Evolutionary conservation across 1,284 basidiomycete species (phyloP), one percentile per base, ranked within the genome.

Genomic region (Microbotryum scabiosae): DNA sequence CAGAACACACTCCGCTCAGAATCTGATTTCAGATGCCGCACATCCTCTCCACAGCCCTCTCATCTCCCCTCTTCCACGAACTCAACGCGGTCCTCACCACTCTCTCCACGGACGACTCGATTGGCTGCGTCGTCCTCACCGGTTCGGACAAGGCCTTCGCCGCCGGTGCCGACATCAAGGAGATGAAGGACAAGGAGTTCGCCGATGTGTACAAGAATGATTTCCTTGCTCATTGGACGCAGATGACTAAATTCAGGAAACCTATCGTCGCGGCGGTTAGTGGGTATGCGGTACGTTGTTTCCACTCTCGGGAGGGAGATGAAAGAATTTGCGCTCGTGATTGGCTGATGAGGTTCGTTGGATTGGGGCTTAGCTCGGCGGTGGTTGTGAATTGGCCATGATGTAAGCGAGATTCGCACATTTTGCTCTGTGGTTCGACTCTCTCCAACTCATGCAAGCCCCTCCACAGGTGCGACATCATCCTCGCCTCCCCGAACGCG

Each of bases 261-360:
- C 94, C 94, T 18, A 86, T 97, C 74, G 88, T 98, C 63, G 93
- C 92, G 46, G 94, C 94, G 12, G 92, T 98, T 60, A 90, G 86
- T 73, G 96, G 94, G 21, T 97, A 87, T 72, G 93, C 94, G 23
- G 90, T 94, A 75, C 71, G 88, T 74, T 12, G 20, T n/a, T 20
- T 20, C 21, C 14, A 18, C 18, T 8, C 51, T 16, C 41, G 21
- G 21, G 21, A 21, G 21, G 46, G 21, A 21, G 26, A 26, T n/a
- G 41, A 52, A 50, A 51, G 50, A 54, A 49, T 21, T 52, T 60
- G 53, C 54, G 46, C 46, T 26, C 53, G 43, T 64, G 86, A 18
- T 21, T 50, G 9, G 0, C 49, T n/a, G 8, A 47, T 26, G 46
- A 47, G 26, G n/a, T 30, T 7, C 25, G 25, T 51, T 21, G 4